These are phyloP conservation scores for Lathyrus aphaca DNA, from an alignment of 306 rosid genomes.

Conservation along the genomic window DNA sequence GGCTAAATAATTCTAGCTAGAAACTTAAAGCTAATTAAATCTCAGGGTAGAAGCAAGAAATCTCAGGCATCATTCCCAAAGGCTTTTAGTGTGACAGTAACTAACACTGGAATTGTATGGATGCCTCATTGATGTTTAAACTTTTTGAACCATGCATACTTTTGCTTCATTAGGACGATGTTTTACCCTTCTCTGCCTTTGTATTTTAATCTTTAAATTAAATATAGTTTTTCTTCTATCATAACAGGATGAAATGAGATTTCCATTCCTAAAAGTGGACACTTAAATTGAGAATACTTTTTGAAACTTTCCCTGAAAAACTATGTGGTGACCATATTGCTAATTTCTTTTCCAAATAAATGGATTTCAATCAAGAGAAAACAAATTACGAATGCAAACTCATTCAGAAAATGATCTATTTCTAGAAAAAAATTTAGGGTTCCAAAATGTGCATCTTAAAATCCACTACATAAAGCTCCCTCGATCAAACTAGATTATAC, in stretches of 20 bases:
- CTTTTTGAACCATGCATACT: conserved; percentile 3
- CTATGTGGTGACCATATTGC: conserved; percentile 1
- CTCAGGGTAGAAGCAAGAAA: conserved; percentile 25
- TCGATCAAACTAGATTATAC: conserved; percentile 29
- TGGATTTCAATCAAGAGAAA: conserved; percentile 5
- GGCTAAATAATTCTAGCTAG: conserved; percentile 29
- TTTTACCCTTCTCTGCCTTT: conserved; percentile 16
- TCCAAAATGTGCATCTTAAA: conserved; percentile 16
- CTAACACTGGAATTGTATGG: neutral
- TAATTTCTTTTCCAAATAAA: conserved; percentile 6
- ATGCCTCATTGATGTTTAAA: neutral
- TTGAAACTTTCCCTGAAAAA: conserved; percentile 10
- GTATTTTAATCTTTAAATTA: conserved; percentile 11
- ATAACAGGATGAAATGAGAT: conserved; percentile 17
- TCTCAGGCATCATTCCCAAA: neutral
- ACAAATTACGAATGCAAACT: neutral
- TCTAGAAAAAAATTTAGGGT: conserved; percentile 14
- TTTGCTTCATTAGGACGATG: neutral
- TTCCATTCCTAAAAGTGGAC: conserved; percentile 17
- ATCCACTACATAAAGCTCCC: conserved; percentile 31
- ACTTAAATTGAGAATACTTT: conserved; percentile 14
- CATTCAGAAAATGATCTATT: conserved; percentile 23
- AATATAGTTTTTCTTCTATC: conserved; percentile 8
- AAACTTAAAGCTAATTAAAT: conserved; percentile 20
- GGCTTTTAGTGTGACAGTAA: neutral